Conservation (phyloP, 768 basidiomycete genomes). For the Leccinum fibrillosum region DNA sequence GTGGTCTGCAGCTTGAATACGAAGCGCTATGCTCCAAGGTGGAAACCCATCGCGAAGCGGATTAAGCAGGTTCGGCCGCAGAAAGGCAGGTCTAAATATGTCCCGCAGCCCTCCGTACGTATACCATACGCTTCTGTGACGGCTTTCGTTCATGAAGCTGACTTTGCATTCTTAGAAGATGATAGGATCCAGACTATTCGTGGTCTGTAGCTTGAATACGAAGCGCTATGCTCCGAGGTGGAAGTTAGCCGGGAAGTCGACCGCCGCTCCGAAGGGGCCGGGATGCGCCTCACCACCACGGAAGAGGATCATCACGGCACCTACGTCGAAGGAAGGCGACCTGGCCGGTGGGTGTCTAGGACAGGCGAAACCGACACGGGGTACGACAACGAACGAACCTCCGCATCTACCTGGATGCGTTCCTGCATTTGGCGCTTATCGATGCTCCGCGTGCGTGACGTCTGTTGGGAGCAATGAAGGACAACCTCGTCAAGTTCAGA, state of each 20-base stretch:
- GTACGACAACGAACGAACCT: not conserved
- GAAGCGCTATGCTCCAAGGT: not conserved
- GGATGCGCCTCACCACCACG: not conserved
- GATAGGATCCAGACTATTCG: not conserved
- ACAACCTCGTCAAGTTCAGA: not conserved
- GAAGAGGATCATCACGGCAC: not conserved
- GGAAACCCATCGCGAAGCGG: not conserved
- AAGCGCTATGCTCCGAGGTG: not conserved
- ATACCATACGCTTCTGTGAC: not conserved
- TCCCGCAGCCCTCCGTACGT: not conserved
- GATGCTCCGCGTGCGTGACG: not conserved
- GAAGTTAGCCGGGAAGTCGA: not conserved
- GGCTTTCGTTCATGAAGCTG: not conserved
- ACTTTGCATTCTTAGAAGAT: not conserved
- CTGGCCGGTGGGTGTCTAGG: not conserved
- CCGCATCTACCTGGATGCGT: not conserved
- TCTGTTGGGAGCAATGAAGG: not conserved
- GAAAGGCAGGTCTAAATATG: not conserved
- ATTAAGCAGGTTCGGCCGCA: not conserved
- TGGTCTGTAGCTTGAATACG: not conserved
- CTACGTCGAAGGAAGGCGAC: not conserved
- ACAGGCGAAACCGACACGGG: not conserved
- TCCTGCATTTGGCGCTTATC: not conserved
- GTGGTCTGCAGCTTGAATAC: conserved; percentile 4
- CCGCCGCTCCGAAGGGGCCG: not conserved